Evolutionary conservation across 768 basidiomycete genomes (phyloP), one percentile per base, ranked within the genome.

Genomic region (Sporobolomyces roseus): DNA sequence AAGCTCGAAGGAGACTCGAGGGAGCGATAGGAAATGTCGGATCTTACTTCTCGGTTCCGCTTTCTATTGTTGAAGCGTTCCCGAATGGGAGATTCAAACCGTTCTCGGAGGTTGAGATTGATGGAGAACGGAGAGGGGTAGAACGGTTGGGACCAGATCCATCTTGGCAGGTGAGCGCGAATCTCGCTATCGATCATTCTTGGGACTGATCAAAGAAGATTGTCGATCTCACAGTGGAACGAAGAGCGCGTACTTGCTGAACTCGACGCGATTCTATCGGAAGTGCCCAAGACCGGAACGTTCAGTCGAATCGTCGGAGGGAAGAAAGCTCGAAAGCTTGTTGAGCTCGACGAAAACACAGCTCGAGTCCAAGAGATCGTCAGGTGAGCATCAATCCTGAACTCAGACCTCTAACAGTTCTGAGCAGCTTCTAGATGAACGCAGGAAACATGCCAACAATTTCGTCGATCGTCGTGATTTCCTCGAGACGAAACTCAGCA

Each of bases 381-480:
- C 10, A 55, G 73, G 59, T 61, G 2, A 10, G 51, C 32, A n/a
- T n/a, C n/a, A n/a, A n/a, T n/a, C n/a, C n/a, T n/a, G n/a, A n/a
- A n/a, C n/a, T n/a, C n/a, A n/a, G n/a, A n/a, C n/a, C n/a, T n/a
- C n/a, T n/a, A n/a, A n/a, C n/a, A n/a, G n/a, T n/a, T n/a, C n/a
- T n/a, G n/a, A n/a, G n/a, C n/a, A n/a, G n/a, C n/a, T n/a, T n/a
- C n/a, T n/a, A n/a, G 3, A 29, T 17, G 49, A 12, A 33, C 25
- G 81, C 21, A 97, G 83, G 0, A 56, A 51, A 8, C 74, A 92
- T 88, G 17, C 91, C 83, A 78, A 93, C 91, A 80, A 92, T 89
- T 69, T 94, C 90, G 77, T 94, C 91, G 76, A 97, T 91, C 41
- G 93, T 89, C 55, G 97, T 85, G 43, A 94, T 78, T 80, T 83